Evolutionary conservation across 139 green algal species (phyloP), one percentile per base, ranked within the genome.

Genomic region (Astrephomene gubernaculifera): DNA sequence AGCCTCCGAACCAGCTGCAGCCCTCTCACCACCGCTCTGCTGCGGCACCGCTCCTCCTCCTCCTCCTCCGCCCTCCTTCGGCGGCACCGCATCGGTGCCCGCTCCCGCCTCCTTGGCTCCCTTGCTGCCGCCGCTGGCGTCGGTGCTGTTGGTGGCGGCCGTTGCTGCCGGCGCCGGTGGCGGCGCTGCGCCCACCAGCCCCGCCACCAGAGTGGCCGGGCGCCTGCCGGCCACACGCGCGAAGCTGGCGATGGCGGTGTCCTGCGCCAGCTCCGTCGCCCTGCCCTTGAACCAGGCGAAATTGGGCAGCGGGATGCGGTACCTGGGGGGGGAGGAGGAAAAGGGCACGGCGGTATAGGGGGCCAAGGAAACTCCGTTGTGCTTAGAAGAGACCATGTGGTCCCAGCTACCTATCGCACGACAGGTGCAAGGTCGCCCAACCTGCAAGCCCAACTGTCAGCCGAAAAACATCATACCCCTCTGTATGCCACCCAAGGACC

Each of bases 261-360:
- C 78, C 43, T 84, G 63, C 22, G 54, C 78, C 78, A 84, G 63
- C 63, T 84, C 9, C 17, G 35, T 33, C 24, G 78, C 78, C 12
- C 49, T 57, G 43, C 78, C 63, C 31, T 74, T 71, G 61, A 84
- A 24, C 78, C 78, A 84, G 44, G 63, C n/a, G 60, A 65, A 52
- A 41, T 84, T 84, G 43, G 78, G 78, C n/a, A 84, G 39, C 41
- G 78, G 78, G 4, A 84, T 38, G 43, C n/a, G 61, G 60, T 84
- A 84, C 78, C 78, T 84, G 41, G 1, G 10, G 71, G 43, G 19
- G 12, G 49, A 25, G 49, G 49, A 25, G 12, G 49, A 57, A 57
- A 17, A 57, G 12, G 49, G 49, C 14, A 17, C 49, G 49, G 49
- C 49, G 49, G 57, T 22, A 29, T 29, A 29, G 24, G 19, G 19